Conservation (phyloP, 257 asterid species). For the Euphrasia confusa region DNA sequence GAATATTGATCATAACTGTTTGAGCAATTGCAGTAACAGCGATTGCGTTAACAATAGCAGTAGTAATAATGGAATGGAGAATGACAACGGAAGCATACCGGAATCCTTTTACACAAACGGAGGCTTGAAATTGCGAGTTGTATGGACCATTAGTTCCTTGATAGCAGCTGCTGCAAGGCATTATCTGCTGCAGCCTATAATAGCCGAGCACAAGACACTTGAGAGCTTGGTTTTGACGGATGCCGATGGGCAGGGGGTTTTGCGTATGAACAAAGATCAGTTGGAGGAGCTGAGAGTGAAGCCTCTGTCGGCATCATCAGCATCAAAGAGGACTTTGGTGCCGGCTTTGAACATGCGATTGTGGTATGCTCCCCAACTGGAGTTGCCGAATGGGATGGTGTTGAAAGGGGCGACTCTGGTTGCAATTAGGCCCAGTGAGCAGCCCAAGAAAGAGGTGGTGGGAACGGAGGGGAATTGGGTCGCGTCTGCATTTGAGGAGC, state of each 20-base stretch:
- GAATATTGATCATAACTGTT: slow-evolving; percentile 11
- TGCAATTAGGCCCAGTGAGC: slow-evolving; percentile 52
- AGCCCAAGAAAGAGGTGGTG: slow-evolving; percentile 28
- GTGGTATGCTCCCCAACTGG: no score
- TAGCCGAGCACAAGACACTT: slow-evolving; percentile 40
- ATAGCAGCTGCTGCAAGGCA: not conserved
- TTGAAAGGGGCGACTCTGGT: slow-evolving; percentile 72
- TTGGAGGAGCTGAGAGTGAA: slow-evolving; percentile 69
- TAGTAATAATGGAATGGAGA: not conserved
- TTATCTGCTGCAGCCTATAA: not conserved
- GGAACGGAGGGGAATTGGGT: slow-evolving; percentile 51
- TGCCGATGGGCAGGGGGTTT: slow-evolving; percentile 62
- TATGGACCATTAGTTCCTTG: not conserved
- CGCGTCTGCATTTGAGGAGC: slow-evolving; percentile 62
- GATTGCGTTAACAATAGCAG: not conserved
- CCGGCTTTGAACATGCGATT: slow-evolving; percentile 39
- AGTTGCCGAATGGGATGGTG: slow-evolving; percentile 28
- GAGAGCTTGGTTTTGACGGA: slow-evolving; percentile 55
- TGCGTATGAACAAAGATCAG: slow-evolving; percentile 61
- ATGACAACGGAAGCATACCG: not conserved
- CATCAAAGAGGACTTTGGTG: slow-evolving; percentile 60
- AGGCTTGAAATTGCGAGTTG: not conserved
- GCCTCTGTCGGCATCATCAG: slow-evolving; percentile 61
- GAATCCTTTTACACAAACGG: not conserved
- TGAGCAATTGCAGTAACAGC: not conserved